These are phyloP conservation scores for Pinus tabuliformis DNA, from an alignment of 75 land plant species.

Conservation along the genomic window DNA sequence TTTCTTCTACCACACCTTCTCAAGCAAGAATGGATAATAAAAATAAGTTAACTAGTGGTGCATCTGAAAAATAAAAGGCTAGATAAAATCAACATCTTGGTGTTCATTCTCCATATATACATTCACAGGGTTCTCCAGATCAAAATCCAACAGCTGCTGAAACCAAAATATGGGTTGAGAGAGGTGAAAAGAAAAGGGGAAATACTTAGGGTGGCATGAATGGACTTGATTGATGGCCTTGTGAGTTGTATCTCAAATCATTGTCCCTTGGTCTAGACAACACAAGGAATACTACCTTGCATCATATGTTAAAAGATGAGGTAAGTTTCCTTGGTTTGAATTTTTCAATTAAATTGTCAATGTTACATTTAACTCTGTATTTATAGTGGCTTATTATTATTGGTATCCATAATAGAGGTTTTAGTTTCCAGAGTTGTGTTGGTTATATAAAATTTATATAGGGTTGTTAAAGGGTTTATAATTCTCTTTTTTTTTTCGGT, in stretches of 20 bases:
- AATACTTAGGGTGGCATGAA: not conserved
- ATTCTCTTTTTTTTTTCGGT: no score
- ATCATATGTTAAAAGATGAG: constrained; percentile 84
- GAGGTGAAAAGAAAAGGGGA: not conserved
- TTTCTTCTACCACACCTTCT: constrained; percentile 41
- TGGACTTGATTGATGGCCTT: not conserved
- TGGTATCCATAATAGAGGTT: no score
- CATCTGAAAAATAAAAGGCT: not conserved
- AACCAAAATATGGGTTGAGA: not conserved
- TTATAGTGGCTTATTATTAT: no score
- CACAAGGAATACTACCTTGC: constrained; percentile 79
- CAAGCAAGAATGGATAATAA: constrained; percentile 14
- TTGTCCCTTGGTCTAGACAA: constrained; percentile 72
- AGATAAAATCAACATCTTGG: not conserved
- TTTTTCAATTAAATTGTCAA: no score
- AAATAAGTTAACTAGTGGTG: constrained; percentile 9
- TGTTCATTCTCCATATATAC: constrained; percentile 1
- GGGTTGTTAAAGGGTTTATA: no score
- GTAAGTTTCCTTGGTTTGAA: no score
- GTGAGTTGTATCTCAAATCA: not conserved
- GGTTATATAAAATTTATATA: no score
- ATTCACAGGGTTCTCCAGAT: constrained; percentile 4
- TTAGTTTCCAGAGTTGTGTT: no score
- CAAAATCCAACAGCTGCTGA: not conserved
- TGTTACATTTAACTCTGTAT: no score